These are phyloP conservation scores for Wickerhamomyces hampshirensis DNA, from an alignment of 805 yeast species.

Conservation along the genomic window DNA sequence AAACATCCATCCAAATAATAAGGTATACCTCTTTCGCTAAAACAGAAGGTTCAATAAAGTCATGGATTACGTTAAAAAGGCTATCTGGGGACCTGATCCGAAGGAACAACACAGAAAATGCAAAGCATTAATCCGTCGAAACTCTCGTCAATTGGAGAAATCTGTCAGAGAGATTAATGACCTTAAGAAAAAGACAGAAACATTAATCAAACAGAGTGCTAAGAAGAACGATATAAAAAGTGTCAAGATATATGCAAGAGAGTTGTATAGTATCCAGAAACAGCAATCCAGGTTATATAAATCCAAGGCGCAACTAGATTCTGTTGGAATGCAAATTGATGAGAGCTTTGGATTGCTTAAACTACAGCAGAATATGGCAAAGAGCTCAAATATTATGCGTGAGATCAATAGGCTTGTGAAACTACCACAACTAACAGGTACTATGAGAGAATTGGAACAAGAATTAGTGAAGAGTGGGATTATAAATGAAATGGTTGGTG, in stretches of 20 bases:
- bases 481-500: slow-evolving; percentile 93
- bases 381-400: slow-evolving; percentile 77
- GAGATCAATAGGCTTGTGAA: slow-evolving; percentile 78
- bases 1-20: too few relatives aligned
- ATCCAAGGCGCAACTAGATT: slow-evolving; percentile 81
- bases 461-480: slow-evolving; percentile 85
- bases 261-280: slow-evolving; percentile 64
- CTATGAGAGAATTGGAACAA: slow-evolving; percentile 81
- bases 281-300: slow-evolving; percentile 71
- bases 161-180: slow-evolving; percentile 50
- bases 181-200: slow-evolving; percentile 73
- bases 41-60: too few relatives aligned
- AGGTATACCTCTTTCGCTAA: too few relatives aligned
- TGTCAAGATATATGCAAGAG: slow-evolving; percentile 78
- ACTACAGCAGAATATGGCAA: slow-evolving; percentile 73
- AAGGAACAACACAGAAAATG: slow-evolving; percentile 76
- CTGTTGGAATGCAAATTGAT: slow-evolving; percentile 82
- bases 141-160: slow-evolving; percentile 78
- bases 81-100: slow-evolving; percentile 96
- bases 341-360: slow-evolving; percentile 87
- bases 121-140: slow-evolving; percentile 74
- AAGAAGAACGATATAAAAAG: slow-evolving; percentile 71
- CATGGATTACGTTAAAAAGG: slow-evolving; percentile 83
- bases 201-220: slow-evolving; percentile 67
- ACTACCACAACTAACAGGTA: slow-evolving; percentile 72